phyloP scores from a whole-genome alignment of 208 protist species.

The Trypanosoma grayi region DNA sequence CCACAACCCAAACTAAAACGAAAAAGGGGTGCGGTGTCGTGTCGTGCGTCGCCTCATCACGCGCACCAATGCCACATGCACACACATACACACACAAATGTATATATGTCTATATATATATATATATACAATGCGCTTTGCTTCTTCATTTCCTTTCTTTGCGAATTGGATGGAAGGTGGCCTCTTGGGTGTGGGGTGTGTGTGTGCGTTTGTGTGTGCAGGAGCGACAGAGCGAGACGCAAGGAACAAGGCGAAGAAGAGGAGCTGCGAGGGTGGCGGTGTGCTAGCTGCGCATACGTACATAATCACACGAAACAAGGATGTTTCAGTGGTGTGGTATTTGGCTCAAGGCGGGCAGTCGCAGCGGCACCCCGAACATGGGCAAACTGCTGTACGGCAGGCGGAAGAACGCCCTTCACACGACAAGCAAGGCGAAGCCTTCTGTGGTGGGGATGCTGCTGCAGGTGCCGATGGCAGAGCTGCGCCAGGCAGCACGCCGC shows the following conservation, averaged over 20 bases:
- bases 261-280: no score
- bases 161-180: no score
- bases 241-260: not conserved
- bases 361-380: conserved; percentile 36
- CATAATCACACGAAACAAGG: no score
- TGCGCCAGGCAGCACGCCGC: conserved; percentile 37
- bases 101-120: no score
- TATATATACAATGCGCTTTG: not conserved
- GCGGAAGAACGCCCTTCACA: conserved; percentile 61
- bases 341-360: not conserved
- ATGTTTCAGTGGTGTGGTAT: conserved; percentile 1
- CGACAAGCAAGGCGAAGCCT: conserved; percentile 47
- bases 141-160: not conserved
- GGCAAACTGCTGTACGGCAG: conserved; percentile 83
- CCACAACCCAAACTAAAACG: no score
- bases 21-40: no score
- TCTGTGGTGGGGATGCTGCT: conserved; percentile 43
- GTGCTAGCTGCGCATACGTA: no score
- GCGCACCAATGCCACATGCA: no score
- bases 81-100: no score
- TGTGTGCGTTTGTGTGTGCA: no score
- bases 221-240: not conserved
- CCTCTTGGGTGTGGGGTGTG: no score
- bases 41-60: no score
- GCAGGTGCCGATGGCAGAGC: conserved; percentile 36